A percentile compares a stretch with the other conserved stretches of the same genome.
Evolutionary conservation across 2,329 filamentous ascomycete genomes (phyloP).

Genomic region (Botryotinia calthae): DNA sequence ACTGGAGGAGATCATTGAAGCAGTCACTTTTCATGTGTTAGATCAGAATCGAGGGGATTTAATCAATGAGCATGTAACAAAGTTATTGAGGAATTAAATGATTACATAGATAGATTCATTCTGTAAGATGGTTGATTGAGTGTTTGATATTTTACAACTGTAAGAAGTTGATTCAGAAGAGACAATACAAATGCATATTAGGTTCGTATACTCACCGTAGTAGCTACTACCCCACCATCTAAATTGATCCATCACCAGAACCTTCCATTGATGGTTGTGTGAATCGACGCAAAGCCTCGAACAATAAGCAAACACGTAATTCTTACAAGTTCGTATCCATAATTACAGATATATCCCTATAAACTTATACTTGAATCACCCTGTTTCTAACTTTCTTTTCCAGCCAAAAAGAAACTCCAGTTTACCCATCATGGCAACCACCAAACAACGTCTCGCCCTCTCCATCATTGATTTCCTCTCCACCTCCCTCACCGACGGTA

Average conservation of each 20-base stretch:
- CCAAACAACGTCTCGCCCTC: conserved; percentile 81
- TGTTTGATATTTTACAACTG: not conserved
- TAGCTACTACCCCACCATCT: conserved; percentile 4
- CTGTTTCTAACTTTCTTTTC: not conserved
- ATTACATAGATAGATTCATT: not conserved
- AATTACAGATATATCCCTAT: not conserved
- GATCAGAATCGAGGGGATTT: not conserved
- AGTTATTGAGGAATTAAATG: not conserved
- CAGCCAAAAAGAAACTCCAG: not conserved
- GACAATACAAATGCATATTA: not conserved
- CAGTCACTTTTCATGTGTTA: not conserved
- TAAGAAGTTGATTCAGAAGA: not conserved
- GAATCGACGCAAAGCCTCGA: not conserved
- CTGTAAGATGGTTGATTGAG: not conserved
- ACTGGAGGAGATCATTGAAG: not conserved
- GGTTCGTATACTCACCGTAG: conserved; percentile 5
- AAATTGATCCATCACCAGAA: conserved; percentile 2
- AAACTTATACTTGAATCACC: not conserved
- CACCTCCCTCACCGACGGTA: conserved; percentile 82
- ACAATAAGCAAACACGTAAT: not conserved
- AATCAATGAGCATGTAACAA: not conserved
- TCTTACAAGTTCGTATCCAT: not conserved
- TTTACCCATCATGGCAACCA: conserved; percentile 36
- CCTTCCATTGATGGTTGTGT: not conserved
- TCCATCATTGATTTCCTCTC: conserved; percentile 95